These are phyloP conservation scores for Gleditsia sinensis DNA, from an alignment of 306 rosid genomes.

Conservation along the genomic window DNA sequence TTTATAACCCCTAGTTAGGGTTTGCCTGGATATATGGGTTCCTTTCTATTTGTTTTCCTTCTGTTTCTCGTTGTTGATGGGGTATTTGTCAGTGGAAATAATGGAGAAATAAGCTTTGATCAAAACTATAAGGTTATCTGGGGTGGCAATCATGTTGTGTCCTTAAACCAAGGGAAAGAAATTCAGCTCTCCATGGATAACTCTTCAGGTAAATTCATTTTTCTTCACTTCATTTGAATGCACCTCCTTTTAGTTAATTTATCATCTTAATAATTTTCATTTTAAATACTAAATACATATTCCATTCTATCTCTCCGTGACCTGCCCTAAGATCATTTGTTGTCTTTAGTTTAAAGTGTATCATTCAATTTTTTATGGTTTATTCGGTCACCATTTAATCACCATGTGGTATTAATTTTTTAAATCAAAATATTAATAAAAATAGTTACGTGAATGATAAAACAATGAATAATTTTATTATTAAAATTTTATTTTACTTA, in stretches of 20 bases:
- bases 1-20: not conserved
- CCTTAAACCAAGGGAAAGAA: conserved; percentile 41
- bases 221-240: not conserved
- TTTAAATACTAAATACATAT: no score
- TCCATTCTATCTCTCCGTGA: no score
- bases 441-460: no score
- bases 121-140: conserved; percentile 48
- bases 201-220: conserved; percentile 39
- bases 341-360: no score
- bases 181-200: conserved; percentile 57
- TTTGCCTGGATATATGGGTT: conserved; percentile 32
- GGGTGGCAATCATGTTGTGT: conserved; percentile 46
- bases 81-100: conserved; percentile 9
- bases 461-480: no score
- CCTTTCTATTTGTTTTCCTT: conserved; percentile 1
- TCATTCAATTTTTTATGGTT: no score
- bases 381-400: no score
- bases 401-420: no score
- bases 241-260: not conserved
- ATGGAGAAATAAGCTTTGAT: conserved; percentile 36
- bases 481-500: no score
- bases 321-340: no score
- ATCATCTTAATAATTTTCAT: no score
- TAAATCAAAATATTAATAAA: no score
- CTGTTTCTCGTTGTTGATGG: not conserved